A percentile compares a stretch with the other conserved stretches of the same genome.
phyloP scores from a whole-genome alignment of 1,139 yeast species.

The Taiozyma onychis region DNA sequence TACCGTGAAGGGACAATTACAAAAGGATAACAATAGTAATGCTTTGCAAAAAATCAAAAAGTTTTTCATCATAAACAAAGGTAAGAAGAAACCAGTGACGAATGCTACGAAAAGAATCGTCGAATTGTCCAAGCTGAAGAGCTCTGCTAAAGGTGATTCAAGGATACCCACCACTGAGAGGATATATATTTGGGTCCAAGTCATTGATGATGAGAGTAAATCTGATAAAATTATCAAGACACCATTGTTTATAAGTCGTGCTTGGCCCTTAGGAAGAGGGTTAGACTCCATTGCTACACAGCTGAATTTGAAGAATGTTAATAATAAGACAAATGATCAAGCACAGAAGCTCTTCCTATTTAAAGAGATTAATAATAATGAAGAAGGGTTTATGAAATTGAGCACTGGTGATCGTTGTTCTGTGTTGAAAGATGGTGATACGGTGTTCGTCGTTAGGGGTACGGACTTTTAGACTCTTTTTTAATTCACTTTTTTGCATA shows the following conservation, averaged over 20 bases:
- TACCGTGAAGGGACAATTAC: conserved; percentile 18
- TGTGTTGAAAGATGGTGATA: conserved; percentile 45
- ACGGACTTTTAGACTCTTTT: conserved; percentile 8
- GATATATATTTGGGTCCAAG: conserved; percentile 56
- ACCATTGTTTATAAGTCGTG: conserved; percentile 49
- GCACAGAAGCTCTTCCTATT: conserved; percentile 27
- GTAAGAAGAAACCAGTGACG: conserved; percentile 11
- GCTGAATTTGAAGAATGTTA: conserved; percentile 49
- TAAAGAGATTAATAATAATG: conserved; percentile 24
- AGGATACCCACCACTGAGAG: conserved; percentile 51
- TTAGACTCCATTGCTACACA: conserved; percentile 61
- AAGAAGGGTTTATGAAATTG: conserved; percentile 28
- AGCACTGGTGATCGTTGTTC: conserved; percentile 39
- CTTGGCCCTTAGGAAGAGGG: conserved; percentile 76
- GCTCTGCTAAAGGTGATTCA: conserved; percentile 63
- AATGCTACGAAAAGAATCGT: conserved; percentile 27
- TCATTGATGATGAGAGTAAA: conserved; percentile 32
- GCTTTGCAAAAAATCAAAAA: conserved; percentile 44
- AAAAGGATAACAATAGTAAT: conserved; percentile 20
- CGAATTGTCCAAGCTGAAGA: conserved; percentile 39
- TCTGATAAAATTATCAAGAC: conserved; percentile 25
- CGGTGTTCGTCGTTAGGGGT: conserved; percentile 56
- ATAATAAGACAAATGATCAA: conserved; percentile 42
- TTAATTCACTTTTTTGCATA: too few relatives aligned
- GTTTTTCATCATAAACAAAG: conserved; percentile 31